These are phyloP conservation scores for Beauveria sp. DNA, from an alignment of 2,329 filamentous ascomycete genomes.

Conservation along the genomic window DNA sequence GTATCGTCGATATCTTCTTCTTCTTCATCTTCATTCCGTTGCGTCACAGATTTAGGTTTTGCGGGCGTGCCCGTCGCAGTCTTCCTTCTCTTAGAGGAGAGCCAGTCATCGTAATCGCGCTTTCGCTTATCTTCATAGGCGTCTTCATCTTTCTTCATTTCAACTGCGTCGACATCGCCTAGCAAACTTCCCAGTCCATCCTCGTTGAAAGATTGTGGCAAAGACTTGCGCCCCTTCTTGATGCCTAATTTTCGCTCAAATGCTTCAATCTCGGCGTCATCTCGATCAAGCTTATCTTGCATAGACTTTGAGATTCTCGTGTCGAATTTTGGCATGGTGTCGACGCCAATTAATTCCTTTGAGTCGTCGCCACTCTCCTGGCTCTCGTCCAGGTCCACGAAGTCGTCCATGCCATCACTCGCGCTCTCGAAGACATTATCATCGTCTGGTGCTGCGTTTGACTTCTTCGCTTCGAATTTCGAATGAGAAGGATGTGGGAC, in stretches of 20 bases:
- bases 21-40: constrained; percentile 20
- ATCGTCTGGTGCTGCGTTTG: not conserved
- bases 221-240: constrained; percentile 63
- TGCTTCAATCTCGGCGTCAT: constrained; percentile 82
- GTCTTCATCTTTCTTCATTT: constrained; percentile 40
- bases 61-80: constrained; percentile 18
- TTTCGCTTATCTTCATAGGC: constrained; percentile 56
- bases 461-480: not conserved
- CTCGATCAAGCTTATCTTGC: constrained; percentile 62
- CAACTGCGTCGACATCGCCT: constrained; percentile 50
- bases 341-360: constrained; percentile 17
- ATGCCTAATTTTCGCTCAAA: constrained; percentile 85
- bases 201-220: constrained; percentile 67
- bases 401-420: not conserved
- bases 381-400: constrained; percentile 15
- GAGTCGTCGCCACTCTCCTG: constrained; percentile 17
- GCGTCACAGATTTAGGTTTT: constrained; percentile 20
- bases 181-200: constrained; percentile 78
- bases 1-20: constrained; percentile 20
- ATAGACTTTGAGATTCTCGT: constrained; percentile 29
- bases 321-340: constrained; percentile 20
- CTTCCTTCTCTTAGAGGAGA: constrained; percentile 50
- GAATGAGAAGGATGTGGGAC: not conserved
- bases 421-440: constrained; percentile 3
- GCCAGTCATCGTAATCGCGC: constrained; percentile 51